Evolutionary conservation across 1,139 yeast species (phyloP), one percentile per base, ranked within the genome.

Genomic region (Kodamaea plutei): DNA sequence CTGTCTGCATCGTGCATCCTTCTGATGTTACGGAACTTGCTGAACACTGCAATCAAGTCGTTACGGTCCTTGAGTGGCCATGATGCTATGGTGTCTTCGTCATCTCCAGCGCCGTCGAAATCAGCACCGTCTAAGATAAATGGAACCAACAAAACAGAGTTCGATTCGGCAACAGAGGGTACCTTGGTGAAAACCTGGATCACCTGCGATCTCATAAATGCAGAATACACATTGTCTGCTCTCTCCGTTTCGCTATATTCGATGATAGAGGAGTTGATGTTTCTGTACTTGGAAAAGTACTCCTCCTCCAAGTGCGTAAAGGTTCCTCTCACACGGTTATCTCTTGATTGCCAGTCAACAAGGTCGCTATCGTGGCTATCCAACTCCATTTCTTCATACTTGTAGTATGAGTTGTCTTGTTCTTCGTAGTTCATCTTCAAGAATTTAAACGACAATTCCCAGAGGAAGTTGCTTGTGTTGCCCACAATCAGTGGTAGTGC

Each of bases 31-130:
- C 70, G 79, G 57, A 89, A 83, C 34, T 71, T 70, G 4, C 82
- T 57, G 41, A 89, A 75, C 11, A 87, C 52, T 24, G 73, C 76
- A 26, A 89, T 58, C 17, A 88, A 52, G n/a, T 55, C 58, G 36
- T 76, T 68, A 40, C 81, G 68, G 36, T 88, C 95, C 36, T 73
- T 73, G 41, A 72, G 65, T 1, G 73, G 56, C 85, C 93, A 81
- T 2, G 40, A 27, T 9, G 33, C 31, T 9, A 29, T 30, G n/a
- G 49, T 32, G 7, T 29, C 20, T 10, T 36, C 35, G 5, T 39
- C 43, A 7, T 47, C 53, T 3, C 44, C 53, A 5, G 48, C 52
- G 3, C 39, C 52, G n/a, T 31, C 46, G 5, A 45, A 55, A 11
- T 37, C 47, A 12, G 38, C 34, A 12, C 47, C 42, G 5, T 45